Base-by-base conservation (phyloP, 2,329 filamentous ascomycete species). In the Colletotrichum navitas region DNA sequence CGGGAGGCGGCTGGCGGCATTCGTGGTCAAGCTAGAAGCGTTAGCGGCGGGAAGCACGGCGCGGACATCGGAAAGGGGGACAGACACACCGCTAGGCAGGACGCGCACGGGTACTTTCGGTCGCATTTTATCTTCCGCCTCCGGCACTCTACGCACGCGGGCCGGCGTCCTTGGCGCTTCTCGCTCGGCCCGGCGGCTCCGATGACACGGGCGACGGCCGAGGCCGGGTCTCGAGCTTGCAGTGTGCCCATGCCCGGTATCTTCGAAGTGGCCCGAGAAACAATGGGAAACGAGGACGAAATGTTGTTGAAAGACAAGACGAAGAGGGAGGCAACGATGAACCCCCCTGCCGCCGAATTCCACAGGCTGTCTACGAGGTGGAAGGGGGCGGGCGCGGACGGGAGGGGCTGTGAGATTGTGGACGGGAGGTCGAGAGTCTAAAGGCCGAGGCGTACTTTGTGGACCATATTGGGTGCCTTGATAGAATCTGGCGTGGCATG, bases 121-220 rank as follows among this genome's bases (percentile, higher is more conserved):
- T 90, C 88, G 78, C 88, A 90, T 78, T 88, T 89, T 79, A 89
- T 89, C 79, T 90, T 90, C 75, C 88, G 85, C 75, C 87, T 85
- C 76, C 89, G 87, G 76, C 88, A 90, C 41, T 89, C 81, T 24
- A 87, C 85, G 74, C 87, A 88, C 24, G 86, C 86, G 64, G 88
- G 79, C 41, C 63, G 56, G 39, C 66, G 66, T 16, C 10, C 34
- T 26, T n/a, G 60, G 8, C 7, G 47, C 24, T 26, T 14, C 12
- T 63, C 24, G 47, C n/a, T 5, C 59, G n/a, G 16, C 21, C 18
- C 21, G 29, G 18, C 41, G 21, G 26, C 26, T 18, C 39, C 39
- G 39, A n/a, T 11, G 10, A 21, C 58, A 11, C 47, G 58, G 29
- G 8, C 16, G 32, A 10, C 12, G 21, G 32, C 41, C 34, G 43